Evolutionary conservation across 495 filamentous ascomycete genomes (phyloP).

Genomic region (Hypoxylon perforatum): DNA sequence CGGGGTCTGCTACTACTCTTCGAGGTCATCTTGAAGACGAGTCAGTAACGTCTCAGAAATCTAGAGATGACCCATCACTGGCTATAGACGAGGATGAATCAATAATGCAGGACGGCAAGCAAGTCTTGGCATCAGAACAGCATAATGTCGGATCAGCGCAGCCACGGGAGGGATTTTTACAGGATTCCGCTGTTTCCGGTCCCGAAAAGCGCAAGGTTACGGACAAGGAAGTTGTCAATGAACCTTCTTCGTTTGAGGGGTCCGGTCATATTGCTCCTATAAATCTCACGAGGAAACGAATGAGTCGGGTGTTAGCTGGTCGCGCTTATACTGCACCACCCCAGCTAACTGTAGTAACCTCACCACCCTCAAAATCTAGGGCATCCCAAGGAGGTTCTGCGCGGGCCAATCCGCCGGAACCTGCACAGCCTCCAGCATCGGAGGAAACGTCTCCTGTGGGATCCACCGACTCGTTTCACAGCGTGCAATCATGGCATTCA

Average conservation of each 20-base stretch:
- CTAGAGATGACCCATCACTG: neutral
- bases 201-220: constrained; percentile 8
- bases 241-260: constrained; percentile 39
- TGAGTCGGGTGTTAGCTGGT: constrained; percentile 44
- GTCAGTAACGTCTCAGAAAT: neutral
- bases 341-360: constrained; percentile 47
- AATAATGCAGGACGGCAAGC: neutral
- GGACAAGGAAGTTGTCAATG: constrained; percentile 8
- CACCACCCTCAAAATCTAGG: constrained; percentile 44
- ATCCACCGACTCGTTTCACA: constrained; percentile 62
- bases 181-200: neutral
- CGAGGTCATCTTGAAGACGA: neutral
- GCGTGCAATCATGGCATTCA: constrained; percentile 67
- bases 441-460: constrained; percentile 43
- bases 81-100: neutral
- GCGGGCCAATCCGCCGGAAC: constrained; percentile 9
- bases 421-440: constrained; percentile 30
- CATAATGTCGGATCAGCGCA: neutral
- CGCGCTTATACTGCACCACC: constrained; percentile 52
- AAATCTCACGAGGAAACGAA: constrained; percentile 37
- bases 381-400: constrained; percentile 1
- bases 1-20: neutral
- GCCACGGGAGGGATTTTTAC: neutral
- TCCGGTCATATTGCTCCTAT: constrained; percentile 35
- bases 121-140: neutral